Base-by-base conservation (phyloP, 2,329 filamentous ascomycete genomes). In the Akanthomyces muscarius region DNA sequence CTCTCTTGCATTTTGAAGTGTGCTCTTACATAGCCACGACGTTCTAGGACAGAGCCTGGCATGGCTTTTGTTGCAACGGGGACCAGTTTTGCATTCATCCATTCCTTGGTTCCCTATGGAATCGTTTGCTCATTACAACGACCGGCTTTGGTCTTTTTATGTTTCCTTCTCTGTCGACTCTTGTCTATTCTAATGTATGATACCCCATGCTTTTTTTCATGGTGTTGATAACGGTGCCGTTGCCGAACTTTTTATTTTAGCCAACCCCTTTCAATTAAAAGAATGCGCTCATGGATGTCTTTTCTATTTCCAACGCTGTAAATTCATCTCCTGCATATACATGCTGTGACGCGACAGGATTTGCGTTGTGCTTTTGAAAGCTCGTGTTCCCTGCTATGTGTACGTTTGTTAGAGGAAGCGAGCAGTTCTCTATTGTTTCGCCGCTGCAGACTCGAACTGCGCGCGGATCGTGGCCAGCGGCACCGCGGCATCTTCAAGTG, bases 401-500 rank as follows among this genome's bases (percentile, higher is more conserved):
- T 18, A 41, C 14, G 18, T 36, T 23, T 18, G 8, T 11, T 25
- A 11, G 18, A 4, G 3, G 23, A 4, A 13, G 53, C 1, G 5
- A 18, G 28, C 8, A 11, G 33, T 25, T 4, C 21, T n/a, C n/a
- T 44, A 44, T 25, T 42, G 28, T 18, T 44, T 5, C 13, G 36
- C 47, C 3, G 48, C 13, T 4, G 42, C 5, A 21, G 50, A n/a
- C 45, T 51, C 45, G 21, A 75, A 76, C 13, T 62, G 67, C 59
- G 72, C 68, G 13, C 74, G 71, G 60, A 83, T 81, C 36, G 72
- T 72, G 0, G 66, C 70, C 14, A 85, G 55, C 2, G 77, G 65
- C 21, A 85, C 78, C 23, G 75, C 72, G 64, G 76, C 74, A 53
- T 84, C 78, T 25, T 72, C 71, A 52, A 86, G 65, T 28, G 52